Conservation (phyloP, 2,329 filamentous ascomycete genomes). For the Rutstroemia sp. region DNA sequence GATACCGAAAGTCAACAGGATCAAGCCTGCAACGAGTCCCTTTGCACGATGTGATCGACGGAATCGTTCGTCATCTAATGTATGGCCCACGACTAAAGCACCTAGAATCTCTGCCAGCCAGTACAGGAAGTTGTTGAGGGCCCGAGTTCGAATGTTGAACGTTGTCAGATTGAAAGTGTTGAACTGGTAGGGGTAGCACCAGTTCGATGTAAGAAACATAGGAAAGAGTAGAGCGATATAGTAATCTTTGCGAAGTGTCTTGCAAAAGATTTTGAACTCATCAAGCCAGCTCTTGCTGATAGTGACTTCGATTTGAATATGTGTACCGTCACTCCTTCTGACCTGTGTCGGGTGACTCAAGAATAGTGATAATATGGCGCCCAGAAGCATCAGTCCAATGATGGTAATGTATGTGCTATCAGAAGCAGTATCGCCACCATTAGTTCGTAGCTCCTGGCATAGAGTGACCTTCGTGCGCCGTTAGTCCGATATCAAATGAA, state of each 20-base stretch:
- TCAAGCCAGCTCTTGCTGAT: slow-evolving; percentile 78
- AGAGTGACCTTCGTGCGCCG: slow-evolving; percentile 44
- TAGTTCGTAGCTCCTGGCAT: slow-evolving; percentile 60
- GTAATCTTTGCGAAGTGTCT: slow-evolving; percentile 60
- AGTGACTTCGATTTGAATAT: slow-evolving; percentile 62
- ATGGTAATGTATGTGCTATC: slow-evolving; percentile 12
- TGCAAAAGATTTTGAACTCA: slow-evolving; percentile 64
- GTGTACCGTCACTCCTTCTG: slow-evolving; percentile 66
- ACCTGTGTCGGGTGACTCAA: slow-evolving; percentile 65
- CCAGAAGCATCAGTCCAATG: slow-evolving; percentile 10
- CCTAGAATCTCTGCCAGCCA: slow-evolving; percentile 71
- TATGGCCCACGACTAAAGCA: slow-evolving; percentile 62
- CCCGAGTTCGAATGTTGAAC: slow-evolving; percentile 65
- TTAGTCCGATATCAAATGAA: not conserved
- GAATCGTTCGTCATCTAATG: slow-evolving; percentile 53
- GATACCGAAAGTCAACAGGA: slow-evolving; percentile 63
- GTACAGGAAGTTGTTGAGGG: slow-evolving; percentile 68
- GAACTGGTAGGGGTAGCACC: slow-evolving; percentile 74
- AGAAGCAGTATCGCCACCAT: slow-evolving; percentile 25
- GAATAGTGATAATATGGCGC: slow-evolving; percentile 59
- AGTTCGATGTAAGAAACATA: slow-evolving; percentile 72
- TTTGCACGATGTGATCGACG: slow-evolving; percentile 61
- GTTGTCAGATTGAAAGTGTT: slow-evolving; percentile 61
- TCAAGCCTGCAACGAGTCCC: slow-evolving; percentile 29
- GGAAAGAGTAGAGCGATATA: slow-evolving; percentile 70